phyloP scores from a whole-genome alignment of 2,329 filamentous ascomycete genomes.

The Xylariaceae sp. region DNA sequence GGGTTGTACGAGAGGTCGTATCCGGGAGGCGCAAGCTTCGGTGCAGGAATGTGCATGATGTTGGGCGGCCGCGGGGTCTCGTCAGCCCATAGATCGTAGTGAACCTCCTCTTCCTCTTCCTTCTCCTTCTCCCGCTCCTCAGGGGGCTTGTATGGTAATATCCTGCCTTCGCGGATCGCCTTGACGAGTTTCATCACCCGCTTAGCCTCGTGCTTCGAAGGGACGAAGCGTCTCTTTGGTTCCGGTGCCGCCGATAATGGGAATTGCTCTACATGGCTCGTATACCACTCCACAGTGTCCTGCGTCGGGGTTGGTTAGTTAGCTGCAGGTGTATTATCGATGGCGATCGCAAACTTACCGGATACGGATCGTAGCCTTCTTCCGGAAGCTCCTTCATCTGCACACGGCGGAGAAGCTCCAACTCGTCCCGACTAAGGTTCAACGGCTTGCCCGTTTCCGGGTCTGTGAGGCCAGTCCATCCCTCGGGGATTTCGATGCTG shows the following conservation, averaged over 20 bases:
- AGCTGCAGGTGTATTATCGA: neutral
- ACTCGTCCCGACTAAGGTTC: constrained; percentile 77
- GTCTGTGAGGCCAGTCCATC: constrained; percentile 94
- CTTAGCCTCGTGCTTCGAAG: constrained; percentile 95
- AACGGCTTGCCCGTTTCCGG: constrained; percentile 89
- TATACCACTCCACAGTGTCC: constrained; percentile 92
- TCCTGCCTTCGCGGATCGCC: constrained; percentile 89
- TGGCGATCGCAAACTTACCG: constrained; percentile 45
- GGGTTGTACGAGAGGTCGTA: constrained; percentile 97
- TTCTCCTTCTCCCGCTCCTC: constrained; percentile 63
- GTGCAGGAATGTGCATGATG: constrained; percentile 90
- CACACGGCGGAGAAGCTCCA: constrained; percentile 81
- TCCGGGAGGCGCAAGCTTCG: constrained; percentile 86
- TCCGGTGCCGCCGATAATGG: constrained; percentile 90
- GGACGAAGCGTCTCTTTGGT: constrained; percentile 90
- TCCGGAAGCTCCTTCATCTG: constrained; percentile 84
- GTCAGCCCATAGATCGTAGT: constrained; percentile 93
- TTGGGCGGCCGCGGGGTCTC: constrained; percentile 78
- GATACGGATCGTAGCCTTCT: constrained; percentile 89
- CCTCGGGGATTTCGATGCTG: constrained; percentile 93
- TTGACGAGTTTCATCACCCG: constrained; percentile 95
- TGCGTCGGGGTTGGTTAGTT: constrained; percentile 27
- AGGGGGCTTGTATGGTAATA: constrained; percentile 80
- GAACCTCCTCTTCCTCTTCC: constrained; percentile 63
- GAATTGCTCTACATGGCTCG: constrained; percentile 85